These are phyloP conservation scores for Blastocystis sp. DNA, from an alignment of 352 stramenopile genomes.

Conservation along the genomic window DNA sequence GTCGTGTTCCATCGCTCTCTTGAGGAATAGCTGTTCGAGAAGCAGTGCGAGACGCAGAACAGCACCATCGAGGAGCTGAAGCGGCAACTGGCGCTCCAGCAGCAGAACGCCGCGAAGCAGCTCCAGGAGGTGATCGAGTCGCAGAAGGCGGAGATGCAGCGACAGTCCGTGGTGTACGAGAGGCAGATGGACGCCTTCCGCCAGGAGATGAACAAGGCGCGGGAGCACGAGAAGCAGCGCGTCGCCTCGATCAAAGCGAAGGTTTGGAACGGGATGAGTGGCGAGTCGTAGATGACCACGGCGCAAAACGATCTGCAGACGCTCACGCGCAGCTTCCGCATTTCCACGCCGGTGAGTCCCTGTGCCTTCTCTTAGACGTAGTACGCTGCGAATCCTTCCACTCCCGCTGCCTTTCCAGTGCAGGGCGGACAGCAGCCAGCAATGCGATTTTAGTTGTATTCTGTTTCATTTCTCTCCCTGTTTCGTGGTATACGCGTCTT, in stretches of 20 bases:
- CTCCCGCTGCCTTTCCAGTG: neutral
- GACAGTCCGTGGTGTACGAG: slow-evolving; percentile 49
- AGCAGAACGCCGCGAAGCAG: neutral
- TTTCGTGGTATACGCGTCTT: no score
- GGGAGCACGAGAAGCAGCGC: slow-evolving; percentile 44
- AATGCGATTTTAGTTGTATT: neutral
- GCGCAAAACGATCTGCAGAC: slow-evolving; percentile 64
- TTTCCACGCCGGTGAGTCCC: slow-evolving; percentile 15
- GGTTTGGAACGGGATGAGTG: neutral
- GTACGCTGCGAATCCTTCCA: neutral
- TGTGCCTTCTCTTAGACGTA: neutral
- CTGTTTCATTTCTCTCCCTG: neutral
- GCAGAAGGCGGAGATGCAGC: slow-evolving; percentile 55
- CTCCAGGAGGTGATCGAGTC: slow-evolving; percentile 51
- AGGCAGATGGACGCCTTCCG: slow-evolving; percentile 29
- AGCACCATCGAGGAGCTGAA: slow-evolving; percentile 20
- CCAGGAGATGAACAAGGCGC: slow-evolving; percentile 16
- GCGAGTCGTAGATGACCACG: slow-evolving; percentile 24
- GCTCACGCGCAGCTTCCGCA: slow-evolving; percentile 46
- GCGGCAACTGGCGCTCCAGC: slow-evolving; percentile 19
- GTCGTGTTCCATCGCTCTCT: neutral
- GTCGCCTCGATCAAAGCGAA: slow-evolving; percentile 7
- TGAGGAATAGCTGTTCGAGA: slow-evolving; percentile 9
- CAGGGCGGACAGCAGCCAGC: neutral
- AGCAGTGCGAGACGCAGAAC: slow-evolving; percentile 2